A percentile compares a stretch with the other conserved stretches of the same genome.
Conservation (phyloP, 257 asterid species). For the Echites panduratus region DNA sequence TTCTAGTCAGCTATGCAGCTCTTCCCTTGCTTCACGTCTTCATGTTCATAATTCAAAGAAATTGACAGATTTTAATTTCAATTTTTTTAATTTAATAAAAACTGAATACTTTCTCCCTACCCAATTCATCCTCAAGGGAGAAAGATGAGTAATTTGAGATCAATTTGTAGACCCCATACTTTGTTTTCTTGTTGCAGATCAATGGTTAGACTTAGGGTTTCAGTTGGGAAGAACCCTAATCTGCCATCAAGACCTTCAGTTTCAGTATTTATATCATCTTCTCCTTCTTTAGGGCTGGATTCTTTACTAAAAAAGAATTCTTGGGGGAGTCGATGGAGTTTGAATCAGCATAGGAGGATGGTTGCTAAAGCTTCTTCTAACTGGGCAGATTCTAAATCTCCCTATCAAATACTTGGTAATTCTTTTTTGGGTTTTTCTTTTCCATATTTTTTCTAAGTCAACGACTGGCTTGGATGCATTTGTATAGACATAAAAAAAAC, state of each 20-base stretch:
- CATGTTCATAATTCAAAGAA: constrained; percentile 4
- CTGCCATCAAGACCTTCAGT: constrained; percentile 27
- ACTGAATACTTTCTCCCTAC: not conserved
- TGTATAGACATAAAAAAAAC: not conserved
- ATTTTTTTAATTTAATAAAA: not conserved
- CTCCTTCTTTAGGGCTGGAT: constrained; percentile 27
- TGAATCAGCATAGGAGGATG: constrained; percentile 72
- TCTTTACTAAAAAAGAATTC: constrained; percentile 17
- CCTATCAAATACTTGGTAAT: constrained; percentile 77
- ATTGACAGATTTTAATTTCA: constrained; percentile 6
- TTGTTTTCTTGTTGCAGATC: constrained; percentile 60
- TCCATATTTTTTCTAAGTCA: not conserved
- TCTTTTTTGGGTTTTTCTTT: not conserved
- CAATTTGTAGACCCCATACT: constrained; percentile 57
- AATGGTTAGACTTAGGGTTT: constrained; percentile 44
- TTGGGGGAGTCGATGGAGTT: constrained; percentile 24
- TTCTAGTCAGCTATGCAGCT: constrained; percentile 5
- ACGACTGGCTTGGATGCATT: not conserved
- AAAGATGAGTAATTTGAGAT: constrained; percentile 68
- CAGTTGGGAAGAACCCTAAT: constrained; percentile 28
- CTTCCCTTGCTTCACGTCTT: constrained; percentile 40
- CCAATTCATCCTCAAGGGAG: not conserved
- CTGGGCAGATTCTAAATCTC: constrained; percentile 80
- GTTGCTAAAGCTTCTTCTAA: constrained; percentile 68
- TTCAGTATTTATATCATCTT: constrained; percentile 15